phyloP scores from a whole-genome alignment of 768 basidiomycete species.

The Stropharia rugosoannulata region DNA sequence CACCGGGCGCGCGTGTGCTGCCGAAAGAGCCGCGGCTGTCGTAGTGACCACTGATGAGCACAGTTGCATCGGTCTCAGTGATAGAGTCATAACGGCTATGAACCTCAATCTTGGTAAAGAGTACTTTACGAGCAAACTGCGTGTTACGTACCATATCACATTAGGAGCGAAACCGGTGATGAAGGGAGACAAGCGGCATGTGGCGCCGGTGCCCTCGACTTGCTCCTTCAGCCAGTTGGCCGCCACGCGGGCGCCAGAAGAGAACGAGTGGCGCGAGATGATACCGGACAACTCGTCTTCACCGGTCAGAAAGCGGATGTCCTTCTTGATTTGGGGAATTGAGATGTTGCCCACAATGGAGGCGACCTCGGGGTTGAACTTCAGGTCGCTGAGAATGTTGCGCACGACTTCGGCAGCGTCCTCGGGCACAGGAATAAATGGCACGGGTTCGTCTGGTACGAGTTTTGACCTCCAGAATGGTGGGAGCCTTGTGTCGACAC shows the following conservation, averaged over 20 bases:
- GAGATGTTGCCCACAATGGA: conserved; percentile 70
- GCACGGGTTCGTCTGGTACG: conserved; percentile 48
- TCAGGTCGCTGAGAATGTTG: conserved; percentile 53
- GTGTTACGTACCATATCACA: conserved; percentile 68
- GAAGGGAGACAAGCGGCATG: conserved; percentile 69
- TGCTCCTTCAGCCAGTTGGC: conserved; percentile 72
- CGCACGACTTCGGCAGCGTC: conserved; percentile 54
- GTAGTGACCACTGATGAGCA: conserved; percentile 85
- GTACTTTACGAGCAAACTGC: background rate
- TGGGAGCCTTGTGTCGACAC: conserved; percentile 66
- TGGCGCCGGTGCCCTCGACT: conserved; percentile 75
- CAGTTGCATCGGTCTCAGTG: conserved; percentile 57
- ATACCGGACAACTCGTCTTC: conserved; percentile 76
- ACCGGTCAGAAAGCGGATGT: conserved; percentile 83
- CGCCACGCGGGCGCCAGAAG: conserved; percentile 60
- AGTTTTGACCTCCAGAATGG: conserved; percentile 70
- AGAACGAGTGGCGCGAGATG: conserved; percentile 80
- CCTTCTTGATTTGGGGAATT: conserved; percentile 59
- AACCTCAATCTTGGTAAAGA: background rate
- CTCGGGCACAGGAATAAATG: conserved; percentile 56
- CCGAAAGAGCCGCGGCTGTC: conserved; percentile 92
- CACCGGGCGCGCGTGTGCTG: conserved; percentile 59
- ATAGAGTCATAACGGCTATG: conserved; percentile 56
- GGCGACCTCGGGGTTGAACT: conserved; percentile 70
- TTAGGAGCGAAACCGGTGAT: conserved; percentile 78